These are phyloP conservation scores for Colletotrichum costaricense DNA, from an alignment of 2,329 filamentous ascomycete genomes.

Conservation along the genomic window DNA sequence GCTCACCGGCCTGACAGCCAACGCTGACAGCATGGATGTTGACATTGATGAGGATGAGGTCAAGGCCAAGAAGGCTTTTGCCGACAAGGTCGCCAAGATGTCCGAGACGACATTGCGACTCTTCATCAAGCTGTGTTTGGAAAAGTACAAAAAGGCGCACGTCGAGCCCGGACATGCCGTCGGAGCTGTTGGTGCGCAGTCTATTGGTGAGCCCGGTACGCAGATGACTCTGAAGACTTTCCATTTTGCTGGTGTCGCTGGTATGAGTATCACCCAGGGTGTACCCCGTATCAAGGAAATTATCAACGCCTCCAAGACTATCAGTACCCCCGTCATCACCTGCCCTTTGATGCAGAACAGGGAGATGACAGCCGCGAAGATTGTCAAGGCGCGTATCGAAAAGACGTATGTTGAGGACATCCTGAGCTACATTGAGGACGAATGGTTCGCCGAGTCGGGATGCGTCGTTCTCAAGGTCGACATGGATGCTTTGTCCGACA, in stretches of 20 bases:
- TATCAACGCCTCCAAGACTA: slow-evolving; percentile 95
- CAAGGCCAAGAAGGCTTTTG: slow-evolving; percentile 51
- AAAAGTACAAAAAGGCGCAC: slow-evolving; percentile 90
- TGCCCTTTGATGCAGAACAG: slow-evolving; percentile 84
- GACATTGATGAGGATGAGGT: slow-evolving; percentile 42
- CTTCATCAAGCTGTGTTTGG: slow-evolving; percentile 85
- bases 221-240: slow-evolving; percentile 99
- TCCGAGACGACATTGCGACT: slow-evolving; percentile 77
- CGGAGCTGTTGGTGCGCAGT: slow-evolving; percentile 95
- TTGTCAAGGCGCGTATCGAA: slow-evolving; percentile 94
- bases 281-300: slow-evolving; percentile 99
- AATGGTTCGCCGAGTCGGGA: slow-evolving; percentile 82
- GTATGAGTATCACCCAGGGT: slow-evolving; percentile 99
- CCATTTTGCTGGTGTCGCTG: slow-evolving; percentile 99
- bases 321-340: slow-evolving; percentile 93
- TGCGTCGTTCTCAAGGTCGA: slow-evolving; percentile 88
- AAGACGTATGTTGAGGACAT: slow-evolving; percentile 91
- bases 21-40: slow-evolving; percentile 42
- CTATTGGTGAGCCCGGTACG: slow-evolving; percentile 96
- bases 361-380: slow-evolving; percentile 82
- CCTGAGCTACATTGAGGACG: slow-evolving; percentile 85
- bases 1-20: slow-evolving; percentile 26
- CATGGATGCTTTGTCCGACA: slow-evolving; percentile 78
- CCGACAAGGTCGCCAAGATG: slow-evolving; percentile 85
- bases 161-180: slow-evolving; percentile 96